Base-by-base conservation (phyloP, 148 eudicot genomes). In the Rhododendron vialii region DNA sequence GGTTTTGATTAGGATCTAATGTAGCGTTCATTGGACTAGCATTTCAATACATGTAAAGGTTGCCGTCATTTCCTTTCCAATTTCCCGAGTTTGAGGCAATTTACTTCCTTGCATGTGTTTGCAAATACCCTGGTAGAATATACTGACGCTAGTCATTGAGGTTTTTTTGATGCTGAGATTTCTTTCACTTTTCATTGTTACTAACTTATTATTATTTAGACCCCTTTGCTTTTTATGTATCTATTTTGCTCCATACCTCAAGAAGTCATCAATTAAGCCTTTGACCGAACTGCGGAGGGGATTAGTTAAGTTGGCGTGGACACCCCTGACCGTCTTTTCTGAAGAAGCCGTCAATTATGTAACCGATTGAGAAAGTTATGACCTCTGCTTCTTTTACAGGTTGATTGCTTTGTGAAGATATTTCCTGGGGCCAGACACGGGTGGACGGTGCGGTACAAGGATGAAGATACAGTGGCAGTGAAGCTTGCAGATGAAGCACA, bases 381-480 rank as follows among this genome's bases (percentile, higher is more conserved):
- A 17, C 26, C 3, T 50, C 7, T 50, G 11, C 83, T 74, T 48
- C 78, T 20, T 9, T 38, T 80, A 67, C 85, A 94, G 96, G 91
- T 92, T 80, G 94, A 91, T 81, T 15, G 90, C 26, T 92, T 85
- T 59, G 93, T 92, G 74, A 94, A 92, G 91, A 90, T 94, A 87
- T 94, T 91, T 77, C 94, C 94, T 1, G 92, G 94, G 67, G 94
- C 90, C 53, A 22, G 84, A 35, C 98, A 93, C 20, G 95, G 98
- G 13, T 94, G 95, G 95, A 83, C 98, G 0, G 89, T 92, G 73
- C 87, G 93, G 82, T 92, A 94, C 88, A 61, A 86, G 17, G 86
- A 90, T 43, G 98, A 90, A 78, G 93, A 94, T 87, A 89, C 84
- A 75, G 87, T 59, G 7, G 88, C 89, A 3, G 91, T 91, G 78